Conservation (phyloP, 225 moss, liverwort and hornwort species). For the Polytrichum commune region DNA sequence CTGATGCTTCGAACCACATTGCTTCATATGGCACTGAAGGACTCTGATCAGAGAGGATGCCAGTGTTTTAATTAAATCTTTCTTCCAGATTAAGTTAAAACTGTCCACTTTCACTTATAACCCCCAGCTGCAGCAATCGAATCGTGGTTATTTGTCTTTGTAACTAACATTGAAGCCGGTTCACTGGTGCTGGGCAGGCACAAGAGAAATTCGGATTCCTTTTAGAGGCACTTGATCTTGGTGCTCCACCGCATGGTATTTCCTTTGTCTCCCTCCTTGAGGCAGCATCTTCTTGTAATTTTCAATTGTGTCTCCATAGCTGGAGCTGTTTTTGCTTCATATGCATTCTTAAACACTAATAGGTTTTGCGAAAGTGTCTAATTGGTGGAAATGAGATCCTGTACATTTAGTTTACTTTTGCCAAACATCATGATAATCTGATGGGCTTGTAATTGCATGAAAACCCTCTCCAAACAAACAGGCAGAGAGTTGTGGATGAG, state of each 20-base stretch:
- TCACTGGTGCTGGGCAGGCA: conserved; percentile 45
- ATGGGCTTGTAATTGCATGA: no score
- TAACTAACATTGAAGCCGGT: neutral
- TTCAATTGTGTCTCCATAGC: no score
- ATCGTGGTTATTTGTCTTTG: neutral
- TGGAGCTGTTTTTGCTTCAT: no score
- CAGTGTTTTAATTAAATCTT: no score
- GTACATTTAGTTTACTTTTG: neutral
- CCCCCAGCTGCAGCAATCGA: neutral
- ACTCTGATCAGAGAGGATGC: no score
- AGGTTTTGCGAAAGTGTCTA: no score
- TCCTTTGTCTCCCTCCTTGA: neutral
- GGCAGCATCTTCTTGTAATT: no score
- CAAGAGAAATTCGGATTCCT: conserved; percentile 97
- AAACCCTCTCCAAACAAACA: no score
- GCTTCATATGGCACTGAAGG: neutral
- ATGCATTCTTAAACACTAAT: no score
- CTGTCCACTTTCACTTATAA: no score
- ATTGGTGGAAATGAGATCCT: neutral
- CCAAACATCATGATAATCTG: neutral
- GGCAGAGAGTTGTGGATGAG: no score
- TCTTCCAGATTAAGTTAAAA: no score
- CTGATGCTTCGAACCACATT: neutral
- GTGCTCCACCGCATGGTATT: conserved; percentile 98
- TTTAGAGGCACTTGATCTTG: conserved; percentile 89